phyloP scores from a whole-genome alignment of 805 yeast genomes.

The Metschnikowia continentalis region DNA sequence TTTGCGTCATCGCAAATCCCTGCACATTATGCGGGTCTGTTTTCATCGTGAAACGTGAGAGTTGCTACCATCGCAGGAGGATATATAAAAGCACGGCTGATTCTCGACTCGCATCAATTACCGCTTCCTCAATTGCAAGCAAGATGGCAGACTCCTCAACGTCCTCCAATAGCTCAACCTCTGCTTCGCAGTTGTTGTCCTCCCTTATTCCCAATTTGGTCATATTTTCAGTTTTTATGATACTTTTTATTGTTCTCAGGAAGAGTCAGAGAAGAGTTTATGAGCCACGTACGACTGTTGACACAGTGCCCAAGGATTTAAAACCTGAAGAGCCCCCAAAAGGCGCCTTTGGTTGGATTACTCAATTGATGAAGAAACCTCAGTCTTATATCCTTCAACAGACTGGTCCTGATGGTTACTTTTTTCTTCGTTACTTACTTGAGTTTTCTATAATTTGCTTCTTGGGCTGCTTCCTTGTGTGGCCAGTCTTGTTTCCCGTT shows the following conservation, averaged over 20 bases:
- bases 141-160: not conserved
- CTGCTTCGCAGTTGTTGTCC: slow-evolving; percentile 49
- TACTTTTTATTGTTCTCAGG: slow-evolving; percentile 39
- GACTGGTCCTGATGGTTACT: slow-evolving; percentile 72
- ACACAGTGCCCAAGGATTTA: slow-evolving; percentile 43
- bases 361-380: slow-evolving; percentile 48
- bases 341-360: slow-evolving; percentile 54
- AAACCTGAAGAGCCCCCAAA: slow-evolving; percentile 40
- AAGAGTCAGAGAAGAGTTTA: slow-evolving; percentile 46
- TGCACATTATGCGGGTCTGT: not conserved
- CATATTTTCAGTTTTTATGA: slow-evolving; percentile 38
- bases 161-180: slow-evolving; percentile 18
- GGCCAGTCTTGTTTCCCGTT: slow-evolving; percentile 71
- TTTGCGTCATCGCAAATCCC: not conserved
- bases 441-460: slow-evolving; percentile 51
- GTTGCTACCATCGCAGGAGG: not conserved
- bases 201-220: slow-evolving; percentile 43
- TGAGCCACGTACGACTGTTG: slow-evolving; percentile 47
- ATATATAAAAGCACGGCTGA: not conserved
- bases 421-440: slow-evolving; percentile 62
- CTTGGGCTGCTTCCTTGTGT: slow-evolving; percentile 49
- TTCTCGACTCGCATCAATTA: not conserved
- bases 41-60: not conserved
- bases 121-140: not conserved
- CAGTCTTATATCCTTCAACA: slow-evolving; percentile 63